Conservation (phyloP, 768 basidiomycete species). For the Lactarius indigo region DNA sequence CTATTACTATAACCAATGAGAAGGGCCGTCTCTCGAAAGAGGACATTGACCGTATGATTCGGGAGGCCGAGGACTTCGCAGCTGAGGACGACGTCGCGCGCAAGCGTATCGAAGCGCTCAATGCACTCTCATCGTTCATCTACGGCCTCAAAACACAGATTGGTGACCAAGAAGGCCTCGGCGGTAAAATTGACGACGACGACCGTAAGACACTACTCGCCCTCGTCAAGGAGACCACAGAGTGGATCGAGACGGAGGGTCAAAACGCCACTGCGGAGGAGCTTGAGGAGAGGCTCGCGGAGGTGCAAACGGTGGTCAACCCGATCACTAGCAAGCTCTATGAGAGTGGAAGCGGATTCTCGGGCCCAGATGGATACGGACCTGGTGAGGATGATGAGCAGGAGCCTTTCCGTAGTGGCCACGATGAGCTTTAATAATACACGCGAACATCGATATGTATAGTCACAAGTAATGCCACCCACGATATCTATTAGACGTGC, state of each 20-base stretch:
- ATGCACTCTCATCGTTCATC: constrained; percentile 75
- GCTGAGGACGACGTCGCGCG: constrained; percentile 72
- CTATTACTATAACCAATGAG: constrained; percentile 93
- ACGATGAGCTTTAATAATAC: constrained; percentile 41
- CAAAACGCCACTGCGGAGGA: constrained; percentile 77
- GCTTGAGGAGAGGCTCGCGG: constrained; percentile 79
- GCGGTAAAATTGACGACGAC: constrained; percentile 77
- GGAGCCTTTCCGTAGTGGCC: constrained; percentile 38
- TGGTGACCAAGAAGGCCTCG: constrained; percentile 82
- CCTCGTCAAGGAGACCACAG: constrained; percentile 81
- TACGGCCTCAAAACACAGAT: constrained; percentile 88
- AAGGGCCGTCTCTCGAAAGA: constrained; percentile 67
- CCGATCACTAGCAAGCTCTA: constrained; percentile 49
- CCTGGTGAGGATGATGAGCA: constrained; percentile 37
- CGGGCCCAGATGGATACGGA: constrained; percentile 26
- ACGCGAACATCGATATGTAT: constrained; percentile 11
- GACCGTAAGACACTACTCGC: constrained; percentile 82
- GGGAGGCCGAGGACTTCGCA: constrained; percentile 88
- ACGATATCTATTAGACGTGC: constrained; percentile 6
- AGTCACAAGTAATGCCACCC: constrained; percentile 14
- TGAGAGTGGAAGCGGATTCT: constrained; percentile 17
- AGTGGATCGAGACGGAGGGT: constrained; percentile 89
- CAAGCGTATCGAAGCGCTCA: constrained; percentile 83
- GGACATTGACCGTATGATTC: constrained; percentile 94
- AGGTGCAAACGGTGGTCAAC: constrained; percentile 38